Evolutionary conservation across 805 yeast genomes (phyloP), one percentile per base, ranked within the genome.

Genomic region (Lipomyces spencermartinsiae): DNA sequence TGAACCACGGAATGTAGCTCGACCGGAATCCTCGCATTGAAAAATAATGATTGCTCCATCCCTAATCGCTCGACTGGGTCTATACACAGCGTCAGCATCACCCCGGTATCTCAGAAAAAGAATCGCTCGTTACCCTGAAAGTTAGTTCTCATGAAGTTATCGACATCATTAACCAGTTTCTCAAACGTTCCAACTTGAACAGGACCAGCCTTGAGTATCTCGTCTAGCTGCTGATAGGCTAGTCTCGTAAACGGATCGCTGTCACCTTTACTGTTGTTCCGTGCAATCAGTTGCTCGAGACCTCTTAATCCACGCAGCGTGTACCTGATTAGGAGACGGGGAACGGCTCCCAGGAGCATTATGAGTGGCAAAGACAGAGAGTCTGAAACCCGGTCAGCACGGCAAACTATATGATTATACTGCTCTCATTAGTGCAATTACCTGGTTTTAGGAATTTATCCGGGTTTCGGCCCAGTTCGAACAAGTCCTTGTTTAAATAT

Each of bases 401-500:
- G n/a, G 16, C 10, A 6, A 19, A 43, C 1, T 37, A n/a, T 19
- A 43, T 16, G 16, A 43, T 6, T 19, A 8, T n/a, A 8, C 5
- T 16, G 58, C 16, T 34, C 19, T 43, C 49, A 19, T 1, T 43
- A n/a, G n/a, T 43, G 34, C 8, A 53, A 8, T 25, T 75, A 73
- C 53, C 83, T 64, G 64, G 80, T 69, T 22, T 81, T 76, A 16
- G 62, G 39, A 31, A 63, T 14, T 63, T 57, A 7, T 71, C 71
- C 1, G 72, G 70, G 37, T 69, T 61, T 9, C 65, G 63, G 9
- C 53, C 60, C 3, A 71, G 63, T 56, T 64, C 69, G 16, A 64
- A 77, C 65, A 80, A 83, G 71, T 94, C 97, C 77, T 93, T 97
- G 64, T 88, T 86, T 54, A 91, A 76, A 70, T 86, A 87, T 0